Conservation (phyloP, 2,329 filamentous ascomycete genomes). For the Sordariomycetes sp. region DNA sequence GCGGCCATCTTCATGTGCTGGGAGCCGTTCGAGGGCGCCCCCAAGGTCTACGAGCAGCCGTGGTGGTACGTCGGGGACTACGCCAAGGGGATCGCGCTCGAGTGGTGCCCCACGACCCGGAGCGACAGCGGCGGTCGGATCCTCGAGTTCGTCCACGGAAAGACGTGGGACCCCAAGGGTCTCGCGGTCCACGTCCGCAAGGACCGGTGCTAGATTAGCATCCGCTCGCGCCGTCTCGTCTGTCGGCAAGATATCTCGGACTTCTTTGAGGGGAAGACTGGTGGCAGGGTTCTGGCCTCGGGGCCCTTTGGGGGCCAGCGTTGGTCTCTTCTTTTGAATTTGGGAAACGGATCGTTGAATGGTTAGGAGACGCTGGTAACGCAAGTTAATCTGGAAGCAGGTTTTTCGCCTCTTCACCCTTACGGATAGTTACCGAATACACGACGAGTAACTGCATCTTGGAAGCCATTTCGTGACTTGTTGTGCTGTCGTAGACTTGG, state of each 20-base stretch:
- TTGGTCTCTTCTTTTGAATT: neutral
- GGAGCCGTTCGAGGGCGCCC: neutral
- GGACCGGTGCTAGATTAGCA: neutral
- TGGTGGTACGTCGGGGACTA: neutral
- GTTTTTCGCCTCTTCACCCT: neutral
- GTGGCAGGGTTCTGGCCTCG: neutral
- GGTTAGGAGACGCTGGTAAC: neutral
- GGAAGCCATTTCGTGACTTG: neutral
- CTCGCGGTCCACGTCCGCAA: neutral
- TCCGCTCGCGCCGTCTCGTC: neutral
- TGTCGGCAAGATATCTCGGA: neutral
- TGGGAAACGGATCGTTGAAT: neutral
- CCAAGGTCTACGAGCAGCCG: neutral
- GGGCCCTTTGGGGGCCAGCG: neutral
- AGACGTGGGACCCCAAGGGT: neutral
- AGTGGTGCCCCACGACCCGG: neutral
- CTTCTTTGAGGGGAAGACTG: neutral
- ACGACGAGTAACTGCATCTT: no score
- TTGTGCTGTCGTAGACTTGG: neutral
- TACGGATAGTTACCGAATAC: no score
- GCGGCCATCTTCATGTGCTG: conserved; percentile 1
- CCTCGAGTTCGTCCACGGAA: neutral
- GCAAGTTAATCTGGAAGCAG: neutral
- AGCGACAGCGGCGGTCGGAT: neutral
- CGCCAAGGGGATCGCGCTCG: neutral